Evolutionary conservation across 306 rosid genomes (phyloP).

Genomic region (Quercus glauca): DNA sequence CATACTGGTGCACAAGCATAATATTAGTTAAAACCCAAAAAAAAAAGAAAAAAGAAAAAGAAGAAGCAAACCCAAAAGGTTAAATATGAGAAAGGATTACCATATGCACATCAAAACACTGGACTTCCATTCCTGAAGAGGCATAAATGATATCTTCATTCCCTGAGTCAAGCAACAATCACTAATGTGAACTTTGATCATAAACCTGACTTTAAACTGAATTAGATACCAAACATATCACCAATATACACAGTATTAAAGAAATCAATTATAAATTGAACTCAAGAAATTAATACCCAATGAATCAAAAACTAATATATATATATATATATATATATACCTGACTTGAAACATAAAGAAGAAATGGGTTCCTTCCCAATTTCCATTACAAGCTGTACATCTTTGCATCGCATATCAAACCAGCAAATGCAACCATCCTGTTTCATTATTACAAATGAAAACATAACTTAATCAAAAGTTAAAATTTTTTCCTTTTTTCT

Average conservation of each 20-base stretch:
- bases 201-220: not conserved
- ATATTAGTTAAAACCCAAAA: not conserved
- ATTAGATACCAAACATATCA: not conserved
- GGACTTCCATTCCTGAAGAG: conserved; percentile 80
- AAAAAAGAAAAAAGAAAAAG: not conserved
- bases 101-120: conserved; percentile 79
- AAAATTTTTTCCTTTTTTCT: too few relatives aligned
- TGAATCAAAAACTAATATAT: not conserved
- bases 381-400: conserved; percentile 61
- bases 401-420: conserved; percentile 88
- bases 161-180: conserved; percentile 51
- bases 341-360: conserved; percentile 74
- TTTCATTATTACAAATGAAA: not conserved
- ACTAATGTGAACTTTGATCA: not conserved
- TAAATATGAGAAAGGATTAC: conserved; percentile 42
- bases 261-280: not conserved
- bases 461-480: not conserved
- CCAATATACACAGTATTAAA: not conserved
- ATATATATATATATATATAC: conserved; percentile 5
- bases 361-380: conserved; percentile 61
- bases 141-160: conserved; percentile 73
- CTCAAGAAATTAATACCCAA: not conserved
- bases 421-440: conserved; percentile 93
- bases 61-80: conserved; percentile 13
- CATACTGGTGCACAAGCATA: not conserved